Percentiles rank a stretch among this genome's conserved stretches.
phyloP scores from a whole-genome alignment of 495 filamentous ascomycete species.

The Staphylotrichum longicolle region DNA sequence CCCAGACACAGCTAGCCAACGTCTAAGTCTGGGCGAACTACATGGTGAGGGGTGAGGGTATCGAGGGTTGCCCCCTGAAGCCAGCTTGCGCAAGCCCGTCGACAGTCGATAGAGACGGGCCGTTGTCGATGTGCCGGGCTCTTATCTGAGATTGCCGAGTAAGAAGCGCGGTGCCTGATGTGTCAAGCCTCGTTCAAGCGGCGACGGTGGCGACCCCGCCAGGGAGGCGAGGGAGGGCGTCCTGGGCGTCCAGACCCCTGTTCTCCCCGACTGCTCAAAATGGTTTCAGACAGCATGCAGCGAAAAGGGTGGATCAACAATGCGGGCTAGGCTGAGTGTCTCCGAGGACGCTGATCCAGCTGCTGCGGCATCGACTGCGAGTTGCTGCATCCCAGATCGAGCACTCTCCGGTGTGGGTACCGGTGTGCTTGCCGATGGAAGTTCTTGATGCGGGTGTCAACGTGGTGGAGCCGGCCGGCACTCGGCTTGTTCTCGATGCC shows the following conservation, averaged over 20 bases:
- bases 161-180: background rate
- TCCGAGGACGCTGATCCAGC: background rate
- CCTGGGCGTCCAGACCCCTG: background rate
- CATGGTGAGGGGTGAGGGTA: constrained; percentile 10
- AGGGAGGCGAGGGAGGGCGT: background rate
- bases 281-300: constrained; percentile 3
- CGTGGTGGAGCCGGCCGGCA: background rate
- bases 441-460: background rate
- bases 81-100: no score
- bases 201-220: constrained; percentile 5
- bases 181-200: background rate
- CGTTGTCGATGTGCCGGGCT: background rate
- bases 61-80: background rate
- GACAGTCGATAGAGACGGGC: background rate
- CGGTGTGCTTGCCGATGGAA: background rate
- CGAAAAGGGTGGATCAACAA: constrained; percentile 5
- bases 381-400: constrained; percentile 7
- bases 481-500: background rate
- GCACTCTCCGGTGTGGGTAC: constrained; percentile 1
- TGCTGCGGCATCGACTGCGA: constrained; percentile 4
- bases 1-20: background rate
- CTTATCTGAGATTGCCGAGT: constrained; percentile 1
- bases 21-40: background rate
- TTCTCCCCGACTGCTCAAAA: no score
- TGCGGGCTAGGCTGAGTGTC: constrained; percentile 4